Conservation (phyloP, 345 rosid genomes). For the Draba incana region DNA sequence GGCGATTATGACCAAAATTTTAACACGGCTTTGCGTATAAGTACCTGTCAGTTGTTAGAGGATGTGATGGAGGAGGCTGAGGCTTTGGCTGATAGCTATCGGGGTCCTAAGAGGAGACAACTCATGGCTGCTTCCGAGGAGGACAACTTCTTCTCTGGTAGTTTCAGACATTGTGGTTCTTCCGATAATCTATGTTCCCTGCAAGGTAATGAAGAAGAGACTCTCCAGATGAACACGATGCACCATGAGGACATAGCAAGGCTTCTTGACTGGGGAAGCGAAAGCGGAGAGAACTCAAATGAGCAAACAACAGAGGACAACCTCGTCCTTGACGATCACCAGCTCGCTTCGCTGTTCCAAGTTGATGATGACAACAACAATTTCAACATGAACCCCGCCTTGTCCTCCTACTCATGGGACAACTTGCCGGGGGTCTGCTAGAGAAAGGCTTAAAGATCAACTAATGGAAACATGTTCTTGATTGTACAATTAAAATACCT, state of each 20-base stretch:
- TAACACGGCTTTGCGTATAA: not conserved
- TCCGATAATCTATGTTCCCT: conserved; percentile 3
- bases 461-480: conserved; percentile 11
- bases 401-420: conserved; percentile 47
- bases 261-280: conserved; percentile 36
- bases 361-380: conserved; percentile 31
- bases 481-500: not conserved
- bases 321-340: conserved; percentile 54
- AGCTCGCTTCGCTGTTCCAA: conserved; percentile 48
- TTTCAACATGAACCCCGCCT: conserved; percentile 32
- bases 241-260: conserved; percentile 51
- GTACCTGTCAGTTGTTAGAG: conserved; percentile 48
- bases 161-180: not conserved
- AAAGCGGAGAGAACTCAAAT: conserved; percentile 48
- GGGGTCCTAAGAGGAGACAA: conserved; percentile 29
- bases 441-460: not conserved
- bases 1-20: not conserved
- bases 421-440: conserved; percentile 52
- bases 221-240: conserved; percentile 34
- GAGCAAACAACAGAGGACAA: conserved; percentile 53
- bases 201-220: conserved; percentile 40
- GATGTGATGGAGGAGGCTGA: conserved; percentile 56
- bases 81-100: conserved; percentile 5
- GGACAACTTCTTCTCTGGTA: conserved; percentile 9
- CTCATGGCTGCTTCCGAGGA: conserved; percentile 7